These are phyloP conservation scores for Blastomyces silverae DNA, from an alignment of 2,329 filamentous ascomycete species.

Conservation along the genomic window DNA sequence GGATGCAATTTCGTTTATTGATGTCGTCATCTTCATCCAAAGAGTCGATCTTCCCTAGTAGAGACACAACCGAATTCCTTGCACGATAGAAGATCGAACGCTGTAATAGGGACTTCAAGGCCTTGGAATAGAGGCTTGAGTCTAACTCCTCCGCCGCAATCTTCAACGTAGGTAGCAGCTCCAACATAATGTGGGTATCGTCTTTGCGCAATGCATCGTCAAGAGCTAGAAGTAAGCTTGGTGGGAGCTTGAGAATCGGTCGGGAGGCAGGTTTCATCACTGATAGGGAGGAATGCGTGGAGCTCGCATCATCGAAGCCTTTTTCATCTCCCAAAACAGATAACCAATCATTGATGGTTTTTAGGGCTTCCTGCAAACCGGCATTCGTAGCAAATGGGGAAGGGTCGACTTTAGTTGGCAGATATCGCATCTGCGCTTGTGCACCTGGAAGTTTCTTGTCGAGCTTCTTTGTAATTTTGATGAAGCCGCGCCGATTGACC, in stretches of 20 bases:
- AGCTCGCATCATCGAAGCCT: conserved; percentile 63
- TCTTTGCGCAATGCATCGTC: conserved; percentile 39
- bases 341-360: conserved; percentile 82
- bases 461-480: conserved; percentile 98
- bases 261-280: conserved; percentile 70
- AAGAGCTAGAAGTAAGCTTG: conserved; percentile 40
- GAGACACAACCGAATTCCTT: conserved; percentile 62
- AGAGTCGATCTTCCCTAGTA: conserved; percentile 61
- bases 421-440: conserved; percentile 73
- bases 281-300: conserved; percentile 61
- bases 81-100: conserved; percentile 62
- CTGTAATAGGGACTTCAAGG: conserved; percentile 41
- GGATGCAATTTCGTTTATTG: conserved; percentile 87
- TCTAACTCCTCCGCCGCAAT: conserved; percentile 49
- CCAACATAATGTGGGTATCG: conserved; percentile 37
- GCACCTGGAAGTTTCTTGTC: conserved; percentile 84
- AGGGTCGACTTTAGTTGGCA: conserved; percentile 84
- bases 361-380: conserved; percentile 53
- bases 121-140: conserved; percentile 62
- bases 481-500: conserved; percentile 88
- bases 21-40: conserved; percentile 87
- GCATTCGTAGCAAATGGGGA: conserved; percentile 76
- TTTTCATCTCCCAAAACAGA: conserved; percentile 73
- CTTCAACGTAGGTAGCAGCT: conserved; percentile 54
- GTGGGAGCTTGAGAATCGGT: conserved; percentile 66